Percentiles rank a stretch among this genome's conserved stretches.
Evolutionary conservation across 116 monocot genomes (phyloP).

Genomic region (Dioscorea cayenensis): DNA sequence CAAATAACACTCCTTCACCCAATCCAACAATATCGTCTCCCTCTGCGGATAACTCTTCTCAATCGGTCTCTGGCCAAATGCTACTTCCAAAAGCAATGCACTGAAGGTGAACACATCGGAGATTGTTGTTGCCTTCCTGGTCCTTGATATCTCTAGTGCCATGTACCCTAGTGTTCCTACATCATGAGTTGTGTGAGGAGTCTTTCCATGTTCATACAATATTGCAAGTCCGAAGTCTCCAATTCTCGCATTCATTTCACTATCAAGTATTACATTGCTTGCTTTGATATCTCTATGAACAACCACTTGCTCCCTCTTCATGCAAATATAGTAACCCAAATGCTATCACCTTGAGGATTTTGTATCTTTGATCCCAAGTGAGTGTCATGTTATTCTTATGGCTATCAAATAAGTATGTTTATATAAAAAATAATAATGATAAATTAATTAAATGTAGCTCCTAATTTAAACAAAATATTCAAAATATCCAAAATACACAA

Average conservation of each 20-base stretch:
- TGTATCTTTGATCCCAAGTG: constrained; percentile 24
- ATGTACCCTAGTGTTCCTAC: constrained; percentile 3
- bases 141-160: background rate
- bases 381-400: background rate
- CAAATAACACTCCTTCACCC: background rate
- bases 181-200: background rate
- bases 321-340: background rate
- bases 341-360: background rate
- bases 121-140: background rate
- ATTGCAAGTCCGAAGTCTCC: background rate
- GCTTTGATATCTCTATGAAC: constrained; percentile 3
- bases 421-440: too few relatives aligned
- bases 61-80: background rate
- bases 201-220: background rate
- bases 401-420: constrained; percentile 12
- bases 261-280: background rate
- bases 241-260: background rate
- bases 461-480: too few relatives aligned
- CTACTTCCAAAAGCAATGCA: background rate
- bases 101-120: background rate
- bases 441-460: too few relatives aligned
- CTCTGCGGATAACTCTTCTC: background rate
- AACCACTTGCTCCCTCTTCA: constrained; percentile 5
- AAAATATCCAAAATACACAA: too few relatives aligned
- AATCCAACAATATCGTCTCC: background rate